Percentiles rank a stretch among this genome's conserved stretches.
Evolutionary conservation across 2,329 filamentous ascomycete genomes (phyloP).

Genomic region (Botrytis paeoniae): DNA sequence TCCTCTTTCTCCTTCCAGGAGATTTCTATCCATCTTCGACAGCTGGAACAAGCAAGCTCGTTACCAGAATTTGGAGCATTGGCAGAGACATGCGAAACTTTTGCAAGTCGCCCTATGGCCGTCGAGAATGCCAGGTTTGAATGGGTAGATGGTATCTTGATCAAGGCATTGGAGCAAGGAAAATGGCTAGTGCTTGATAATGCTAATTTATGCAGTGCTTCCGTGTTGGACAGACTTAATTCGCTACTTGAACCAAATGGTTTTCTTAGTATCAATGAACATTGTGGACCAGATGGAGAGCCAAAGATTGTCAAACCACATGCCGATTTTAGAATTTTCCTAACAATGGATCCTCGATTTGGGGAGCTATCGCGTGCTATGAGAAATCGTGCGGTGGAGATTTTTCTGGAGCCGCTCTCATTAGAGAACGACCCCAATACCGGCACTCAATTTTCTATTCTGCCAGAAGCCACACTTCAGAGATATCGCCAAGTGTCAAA

Average conservation of each 20-base stretch:
- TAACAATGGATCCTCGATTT: slow-evolving; percentile 88
- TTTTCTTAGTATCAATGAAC: slow-evolving; percentile 86
- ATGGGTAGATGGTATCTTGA: slow-evolving; percentile 91
- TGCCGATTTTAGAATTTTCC: slow-evolving; percentile 82
- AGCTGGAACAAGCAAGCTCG: slow-evolving; percentile 41
- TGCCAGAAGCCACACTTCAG: slow-evolving; percentile 32
- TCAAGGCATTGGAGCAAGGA: slow-evolving; percentile 80
- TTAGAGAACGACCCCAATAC: background rate
- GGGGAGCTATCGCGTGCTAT: slow-evolving; percentile 95
- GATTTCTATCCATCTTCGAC: slow-evolving; percentile 38
- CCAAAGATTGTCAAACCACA: slow-evolving; percentile 79
- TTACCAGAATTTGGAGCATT: slow-evolving; percentile 37
- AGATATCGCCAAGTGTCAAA: slow-evolving; percentile 33
- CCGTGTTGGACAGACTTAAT: slow-evolving; percentile 90
- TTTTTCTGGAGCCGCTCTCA: slow-evolving; percentile 60
- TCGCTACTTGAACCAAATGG: slow-evolving; percentile 91
- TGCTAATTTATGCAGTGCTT: slow-evolving; percentile 93
- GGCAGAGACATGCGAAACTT: slow-evolving; percentile 32
- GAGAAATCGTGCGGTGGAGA: slow-evolving; percentile 90
- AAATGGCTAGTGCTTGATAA: slow-evolving; percentile 96
- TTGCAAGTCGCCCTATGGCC: slow-evolving; percentile 52
- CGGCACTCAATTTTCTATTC: background rate
- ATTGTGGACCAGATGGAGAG: slow-evolving; percentile 77
- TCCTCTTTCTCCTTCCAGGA: slow-evolving; percentile 30
- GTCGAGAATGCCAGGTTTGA: slow-evolving; percentile 81